phyloP scores from a whole-genome alignment of 2,329 filamentous ascomycete species.

The Sarocladium brachiariae region DNA sequence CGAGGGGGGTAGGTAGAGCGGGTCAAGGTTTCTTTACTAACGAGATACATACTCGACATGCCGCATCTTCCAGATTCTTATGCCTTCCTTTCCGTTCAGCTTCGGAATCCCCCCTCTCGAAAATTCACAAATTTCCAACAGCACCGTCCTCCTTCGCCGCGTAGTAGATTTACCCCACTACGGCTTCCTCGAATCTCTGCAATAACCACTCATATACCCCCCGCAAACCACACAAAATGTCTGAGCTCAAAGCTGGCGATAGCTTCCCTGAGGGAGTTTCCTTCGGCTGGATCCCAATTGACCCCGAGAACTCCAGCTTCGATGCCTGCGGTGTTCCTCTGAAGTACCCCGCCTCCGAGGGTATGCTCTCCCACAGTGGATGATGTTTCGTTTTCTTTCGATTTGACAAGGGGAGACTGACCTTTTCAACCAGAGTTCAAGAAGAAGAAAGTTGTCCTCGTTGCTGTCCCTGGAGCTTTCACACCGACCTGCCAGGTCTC shows the following conservation, averaged over 20 bases:
- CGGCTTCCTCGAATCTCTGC: neutral
- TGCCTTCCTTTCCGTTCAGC: neutral
- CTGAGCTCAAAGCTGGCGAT: conserved; percentile 50
- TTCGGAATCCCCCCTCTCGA: neutral
- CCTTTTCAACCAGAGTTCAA: conserved; percentile 52
- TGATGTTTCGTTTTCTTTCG: too few relatives aligned
- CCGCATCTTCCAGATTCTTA: neutral
- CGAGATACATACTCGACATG: neutral
- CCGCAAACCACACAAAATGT: neutral
- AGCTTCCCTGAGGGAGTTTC: conserved; percentile 71
- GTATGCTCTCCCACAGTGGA: conserved; percentile 36
- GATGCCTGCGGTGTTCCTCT: conserved; percentile 72
- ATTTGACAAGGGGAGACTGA: too few relatives aligned
- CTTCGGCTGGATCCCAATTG: conserved; percentile 81
- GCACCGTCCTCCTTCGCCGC: too few relatives aligned
- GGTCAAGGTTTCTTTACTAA: neutral
- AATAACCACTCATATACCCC: neutral
- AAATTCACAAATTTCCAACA: neutral
- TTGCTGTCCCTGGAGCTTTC: conserved; percentile 64
- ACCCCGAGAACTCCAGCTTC: conserved; percentile 59
- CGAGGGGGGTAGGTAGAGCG: neutral
- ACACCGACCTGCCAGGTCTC: conserved; percentile 77
- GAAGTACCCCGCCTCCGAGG: conserved; percentile 72
- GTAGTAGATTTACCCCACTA: neutral
- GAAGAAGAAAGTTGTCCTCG: conserved; percentile 49